Conservation (phyloP, 495 filamentous ascomycete genomes). For the Xylaria longipes region DNA sequence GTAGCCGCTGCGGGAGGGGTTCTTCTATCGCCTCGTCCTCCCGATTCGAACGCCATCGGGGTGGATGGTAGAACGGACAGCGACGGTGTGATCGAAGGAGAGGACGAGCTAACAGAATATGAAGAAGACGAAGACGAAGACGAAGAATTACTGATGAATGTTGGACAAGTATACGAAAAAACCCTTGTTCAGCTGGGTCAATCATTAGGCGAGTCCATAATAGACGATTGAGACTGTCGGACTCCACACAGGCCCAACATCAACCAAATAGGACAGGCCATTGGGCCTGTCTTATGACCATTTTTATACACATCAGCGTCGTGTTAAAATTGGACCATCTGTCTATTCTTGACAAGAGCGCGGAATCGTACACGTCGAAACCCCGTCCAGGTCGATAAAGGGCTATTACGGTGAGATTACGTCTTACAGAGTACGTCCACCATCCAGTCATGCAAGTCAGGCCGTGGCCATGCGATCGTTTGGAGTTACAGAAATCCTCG, state of each 20-base stretch:
- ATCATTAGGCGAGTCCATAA: slow-evolving; percentile 50
- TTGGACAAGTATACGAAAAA: slow-evolving; percentile 77
- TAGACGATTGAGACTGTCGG: slow-evolving; percentile 17
- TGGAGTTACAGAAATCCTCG: not conserved
- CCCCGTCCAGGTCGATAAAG: not conserved
- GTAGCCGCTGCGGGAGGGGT: slow-evolving; percentile 1
- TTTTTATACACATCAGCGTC: not conserved
- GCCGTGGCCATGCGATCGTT: not conserved
- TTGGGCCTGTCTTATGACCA: not conserved
- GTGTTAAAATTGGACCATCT: not conserved
- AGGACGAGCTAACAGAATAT: slow-evolving; percentile 28
- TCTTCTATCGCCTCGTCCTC: slow-evolving; percentile 15
- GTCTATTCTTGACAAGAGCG: not conserved
- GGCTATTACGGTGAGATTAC: not conserved
- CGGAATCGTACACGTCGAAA: too few species aligned
- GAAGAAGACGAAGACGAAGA: slow-evolving; percentile 49
- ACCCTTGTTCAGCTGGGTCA: slow-evolving; percentile 76
- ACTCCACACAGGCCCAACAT: not conserved
- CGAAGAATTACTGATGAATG: slow-evolving; percentile 63
- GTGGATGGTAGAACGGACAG: not conserved
- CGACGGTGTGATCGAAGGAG: slow-evolving; percentile 22
- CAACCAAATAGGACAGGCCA: not conserved
- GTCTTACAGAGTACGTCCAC: not conserved
- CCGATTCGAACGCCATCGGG: not conserved
- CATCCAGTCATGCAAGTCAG: not conserved